Evolutionary conservation across 345 rosid genomes (phyloP).

Genomic region (Hypericum androsaemum): DNA sequence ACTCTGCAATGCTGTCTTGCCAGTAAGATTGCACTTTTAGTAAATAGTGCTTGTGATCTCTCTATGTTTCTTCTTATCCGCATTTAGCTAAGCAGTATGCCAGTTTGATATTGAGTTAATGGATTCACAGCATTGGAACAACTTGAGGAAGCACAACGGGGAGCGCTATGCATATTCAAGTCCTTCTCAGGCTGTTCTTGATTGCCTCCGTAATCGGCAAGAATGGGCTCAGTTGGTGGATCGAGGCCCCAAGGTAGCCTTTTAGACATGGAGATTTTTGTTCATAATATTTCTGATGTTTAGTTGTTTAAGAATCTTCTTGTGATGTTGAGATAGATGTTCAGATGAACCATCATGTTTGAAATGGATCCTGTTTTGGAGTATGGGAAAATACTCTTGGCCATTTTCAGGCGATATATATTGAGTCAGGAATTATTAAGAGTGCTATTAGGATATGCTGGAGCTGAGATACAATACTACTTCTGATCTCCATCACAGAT

Average conservation of each 20-base stretch:
- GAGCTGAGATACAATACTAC: too few relatives aligned
- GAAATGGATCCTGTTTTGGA: too few relatives aligned
- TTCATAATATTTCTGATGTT: neutral
- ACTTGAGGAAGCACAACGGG: constrained; percentile 95
- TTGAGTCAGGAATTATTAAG: too few relatives aligned
- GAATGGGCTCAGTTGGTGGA: constrained; percentile 97
- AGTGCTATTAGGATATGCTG: too few relatives aligned
- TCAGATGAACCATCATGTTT: too few relatives aligned
- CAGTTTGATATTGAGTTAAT: neutral
- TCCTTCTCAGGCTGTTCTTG: constrained; percentile 98
- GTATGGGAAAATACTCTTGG: too few relatives aligned
- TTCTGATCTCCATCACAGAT: too few relatives aligned
- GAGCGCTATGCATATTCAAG: constrained; percentile 96
- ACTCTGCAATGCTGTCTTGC: constrained; percentile 90
- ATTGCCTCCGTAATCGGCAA: constrained; percentile 88
- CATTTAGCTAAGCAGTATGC: constrained; percentile 1
- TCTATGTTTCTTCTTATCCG: constrained; percentile 6
- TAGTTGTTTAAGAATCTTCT: neutral
- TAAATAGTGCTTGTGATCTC: constrained; percentile 2
- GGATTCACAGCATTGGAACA: constrained; percentile 79
- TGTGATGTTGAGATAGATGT: neutral
- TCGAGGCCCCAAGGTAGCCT: constrained; percentile 92
- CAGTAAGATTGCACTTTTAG: constrained; percentile 38
- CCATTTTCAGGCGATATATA: too few relatives aligned
- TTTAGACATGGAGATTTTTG: neutral